A percentile compares a stretch with the other conserved stretches of the same genome.
Conservation (phyloP, 2,329 filamentous ascomycete species). For the Penicillium sp. region DNA sequence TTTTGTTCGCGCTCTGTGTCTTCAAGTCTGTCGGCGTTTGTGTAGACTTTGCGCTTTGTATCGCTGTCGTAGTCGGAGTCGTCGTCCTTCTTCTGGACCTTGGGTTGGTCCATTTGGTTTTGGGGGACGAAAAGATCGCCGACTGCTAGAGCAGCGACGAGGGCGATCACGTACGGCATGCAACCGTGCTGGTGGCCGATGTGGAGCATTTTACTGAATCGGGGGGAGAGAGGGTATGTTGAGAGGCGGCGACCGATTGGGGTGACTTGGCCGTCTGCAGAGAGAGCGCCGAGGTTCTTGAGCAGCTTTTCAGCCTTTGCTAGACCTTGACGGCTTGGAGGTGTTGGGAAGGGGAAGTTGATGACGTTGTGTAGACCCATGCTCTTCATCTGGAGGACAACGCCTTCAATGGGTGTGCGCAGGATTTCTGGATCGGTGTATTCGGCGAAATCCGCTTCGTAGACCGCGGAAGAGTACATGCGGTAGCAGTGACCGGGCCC, state of each 20-base stretch:
- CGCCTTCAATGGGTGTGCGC: constrained; percentile 86
- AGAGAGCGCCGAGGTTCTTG: constrained; percentile 80
- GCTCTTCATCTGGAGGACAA: constrained; percentile 90
- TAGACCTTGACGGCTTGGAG: constrained; percentile 75
- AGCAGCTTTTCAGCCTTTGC: constrained; percentile 83
- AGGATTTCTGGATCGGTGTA: constrained; percentile 88
- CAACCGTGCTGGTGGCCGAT: constrained; percentile 82
- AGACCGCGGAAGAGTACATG: constrained; percentile 91
- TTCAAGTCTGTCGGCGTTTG: constrained; percentile 68
- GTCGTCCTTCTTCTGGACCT: constrained; percentile 34
- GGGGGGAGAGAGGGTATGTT: constrained; percentile 84
- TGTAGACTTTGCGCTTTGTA: constrained; percentile 48
- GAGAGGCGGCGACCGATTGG: constrained; percentile 79
- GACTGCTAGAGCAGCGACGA: constrained; percentile 86
- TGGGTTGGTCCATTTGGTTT: constrained; percentile 65
- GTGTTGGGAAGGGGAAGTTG: constrained; percentile 95
- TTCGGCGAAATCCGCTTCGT: constrained; percentile 79
- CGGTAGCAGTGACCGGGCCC: constrained; percentile 95
- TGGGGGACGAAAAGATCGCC: constrained; percentile 86
- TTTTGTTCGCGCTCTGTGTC: constrained; percentile 70
- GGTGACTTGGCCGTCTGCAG: constrained; percentile 72
- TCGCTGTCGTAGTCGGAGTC: constrained; percentile 42
- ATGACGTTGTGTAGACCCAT: constrained; percentile 89
- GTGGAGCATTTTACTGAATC: constrained; percentile 88
- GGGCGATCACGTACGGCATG: constrained; percentile 79